phyloP scores from a whole-genome alignment of 2,329 filamentous ascomycete genomes.

The Xylaria hypoxylon region DNA sequence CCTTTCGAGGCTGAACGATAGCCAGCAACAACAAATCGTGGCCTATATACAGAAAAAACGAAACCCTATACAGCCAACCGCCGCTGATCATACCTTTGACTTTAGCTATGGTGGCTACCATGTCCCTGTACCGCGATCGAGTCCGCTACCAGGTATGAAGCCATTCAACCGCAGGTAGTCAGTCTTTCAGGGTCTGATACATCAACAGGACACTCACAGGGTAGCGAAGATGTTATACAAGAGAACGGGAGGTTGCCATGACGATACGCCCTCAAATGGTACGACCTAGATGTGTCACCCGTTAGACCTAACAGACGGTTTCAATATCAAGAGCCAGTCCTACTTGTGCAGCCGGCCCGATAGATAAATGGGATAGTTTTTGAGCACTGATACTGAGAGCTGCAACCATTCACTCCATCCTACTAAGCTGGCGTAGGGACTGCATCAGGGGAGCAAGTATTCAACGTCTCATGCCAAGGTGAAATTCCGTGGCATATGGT shows the following conservation, averaged over 20 bases:
- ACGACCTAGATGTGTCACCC: not conserved
- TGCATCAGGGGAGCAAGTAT: not conserved
- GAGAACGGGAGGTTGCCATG: slow-evolving; percentile 28
- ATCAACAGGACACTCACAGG: slow-evolving; percentile 8
- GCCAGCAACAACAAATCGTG: slow-evolving; percentile 45
- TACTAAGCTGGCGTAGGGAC: not conserved
- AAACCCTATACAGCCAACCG: slow-evolving; percentile 30
- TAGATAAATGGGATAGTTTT: not conserved
- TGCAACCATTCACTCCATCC: not conserved
- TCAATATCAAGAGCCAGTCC: not conserved
- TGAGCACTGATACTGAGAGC: not conserved
- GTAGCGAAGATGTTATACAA: slow-evolving; percentile 17
- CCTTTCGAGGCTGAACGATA: slow-evolving; percentile 42
- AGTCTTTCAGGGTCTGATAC: slow-evolving; percentile 13
- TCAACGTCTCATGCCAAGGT: not conserved
- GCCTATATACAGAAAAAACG: slow-evolving; percentile 43
- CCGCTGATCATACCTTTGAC: slow-evolving; percentile 37
- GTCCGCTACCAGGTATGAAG: slow-evolving; percentile 34
- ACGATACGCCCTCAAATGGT: not conserved
- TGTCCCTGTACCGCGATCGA: slow-evolving; percentile 35
- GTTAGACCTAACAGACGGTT: not conserved
- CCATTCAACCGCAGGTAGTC: slow-evolving; percentile 3
- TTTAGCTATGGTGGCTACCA: slow-evolving; percentile 33
- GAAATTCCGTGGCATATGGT: not conserved
- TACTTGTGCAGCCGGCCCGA: not conserved